These are phyloP conservation scores for Oxyria digyna DNA, from an alignment of 148 eudicot genomes.

Conservation along the genomic window DNA sequence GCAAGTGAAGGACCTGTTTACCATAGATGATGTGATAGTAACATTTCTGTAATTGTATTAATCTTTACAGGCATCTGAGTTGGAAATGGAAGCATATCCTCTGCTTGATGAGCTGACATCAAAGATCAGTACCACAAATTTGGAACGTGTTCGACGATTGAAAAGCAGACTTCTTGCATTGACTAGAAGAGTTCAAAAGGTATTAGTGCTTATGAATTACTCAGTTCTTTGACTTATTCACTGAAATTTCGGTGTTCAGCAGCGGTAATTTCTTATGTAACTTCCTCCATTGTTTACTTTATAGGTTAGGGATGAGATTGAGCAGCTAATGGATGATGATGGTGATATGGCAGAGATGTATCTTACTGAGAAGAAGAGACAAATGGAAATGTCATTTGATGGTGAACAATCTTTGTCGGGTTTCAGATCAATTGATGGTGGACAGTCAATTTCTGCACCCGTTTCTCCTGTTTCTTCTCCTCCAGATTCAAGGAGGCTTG, in stretches of 20 bases:
- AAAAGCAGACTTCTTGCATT: slow-evolving; percentile 11
- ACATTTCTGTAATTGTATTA: not conserved
- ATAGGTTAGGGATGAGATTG: slow-evolving; percentile 12
- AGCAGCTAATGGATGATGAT: slow-evolving; percentile 12
- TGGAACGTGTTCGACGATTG: slow-evolving; percentile 9
- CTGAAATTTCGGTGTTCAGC: not conserved
- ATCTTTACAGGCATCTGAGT: slow-evolving; percentile 78
- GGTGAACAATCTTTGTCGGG: slow-evolving; percentile 79
- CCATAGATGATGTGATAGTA: not conserved
- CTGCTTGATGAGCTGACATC: slow-evolving; percentile 94
- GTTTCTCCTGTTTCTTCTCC: slow-evolving; percentile 91
- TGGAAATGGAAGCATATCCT: slow-evolving; percentile 95
- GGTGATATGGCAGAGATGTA: slow-evolving; percentile 11
- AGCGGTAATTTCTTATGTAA: not conserved
- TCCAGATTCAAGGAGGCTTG: slow-evolving; percentile 54
- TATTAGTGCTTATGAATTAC: not conserved
- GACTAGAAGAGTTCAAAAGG: slow-evolving; percentile 12
- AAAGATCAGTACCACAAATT: slow-evolving; percentile 68
- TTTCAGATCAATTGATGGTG: slow-evolving; percentile 54
- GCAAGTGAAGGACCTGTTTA: slow-evolving; percentile 47
- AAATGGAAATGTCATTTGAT: slow-evolving; percentile 56
- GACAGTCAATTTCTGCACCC: slow-evolving; percentile 64
- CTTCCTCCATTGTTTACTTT: not conserved
- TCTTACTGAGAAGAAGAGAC: slow-evolving; percentile 29
- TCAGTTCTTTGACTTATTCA: not conserved